Base-by-base conservation (phyloP, 179 eudicot genomes). In the Carnegiea gigantea region DNA sequence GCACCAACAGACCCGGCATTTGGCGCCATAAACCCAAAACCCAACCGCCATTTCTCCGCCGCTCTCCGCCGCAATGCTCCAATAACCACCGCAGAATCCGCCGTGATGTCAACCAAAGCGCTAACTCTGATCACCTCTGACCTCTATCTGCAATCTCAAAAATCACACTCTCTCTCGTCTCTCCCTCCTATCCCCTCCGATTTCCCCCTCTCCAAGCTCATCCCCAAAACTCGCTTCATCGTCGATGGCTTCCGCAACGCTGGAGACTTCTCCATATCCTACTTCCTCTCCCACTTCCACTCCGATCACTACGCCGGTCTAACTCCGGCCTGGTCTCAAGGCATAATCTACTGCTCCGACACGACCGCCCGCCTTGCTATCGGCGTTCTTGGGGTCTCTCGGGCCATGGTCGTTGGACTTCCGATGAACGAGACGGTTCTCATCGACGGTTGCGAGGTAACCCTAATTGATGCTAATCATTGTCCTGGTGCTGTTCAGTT, bases 401-500 rank as follows among this genome's bases (percentile, higher is more conserved):
- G 87, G 4, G 44, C 30, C 11, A 82, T 88, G 33, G 90, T 95
- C 24, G 81, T 81, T 13, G 81, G 86, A 6, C 82, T 96, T 54
- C 88, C 93, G 21, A 62, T 90, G 0, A 87, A 89, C 1, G 83
- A 84, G 57, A 48, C 84, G 9, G 90, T 94, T 60, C 26, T 72
- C 7, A 87, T 96, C 9, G 98, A 96, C 51, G 95, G 89, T 17
- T 87, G 90, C 57, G 94, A 95, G 84, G 95, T 95, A 70, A 76
- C 79, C 8, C 86, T 96, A 23, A 65, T 95, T 54, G 98, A 96
- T 44, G 99, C 98, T 15, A 96, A 96, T 84, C 99, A 96, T 79
- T 96, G 99, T 51, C 98, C 98, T n/a, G 99, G 99, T 53, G 99
- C 99, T 12, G 99, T 93, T 24, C 97, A 94, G 79, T 93, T 95